These are phyloP conservation scores for Gryganskiella cystojenkinii DNA, from an alignment of 192 early-diverging fungal species.

Conservation along the genomic window DNA sequence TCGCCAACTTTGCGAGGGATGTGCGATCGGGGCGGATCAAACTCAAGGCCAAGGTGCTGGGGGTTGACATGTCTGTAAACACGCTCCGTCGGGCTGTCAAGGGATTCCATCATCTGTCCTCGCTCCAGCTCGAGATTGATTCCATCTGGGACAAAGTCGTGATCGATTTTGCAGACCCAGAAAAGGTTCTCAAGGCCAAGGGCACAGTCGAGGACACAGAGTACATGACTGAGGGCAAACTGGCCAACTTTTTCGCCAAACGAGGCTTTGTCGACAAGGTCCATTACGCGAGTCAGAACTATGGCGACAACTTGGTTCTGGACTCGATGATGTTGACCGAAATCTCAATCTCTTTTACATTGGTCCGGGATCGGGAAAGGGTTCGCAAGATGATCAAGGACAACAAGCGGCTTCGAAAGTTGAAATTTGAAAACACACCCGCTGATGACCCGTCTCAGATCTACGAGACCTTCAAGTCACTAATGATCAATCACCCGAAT, in stretches of 20 bases:
- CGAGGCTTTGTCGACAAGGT: neutral
- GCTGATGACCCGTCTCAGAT: constrained; percentile 13
- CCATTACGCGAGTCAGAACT: too few relatives aligned
- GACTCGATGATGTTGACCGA: too few relatives aligned
- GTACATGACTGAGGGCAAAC: neutral
- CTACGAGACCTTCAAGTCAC: constrained; percentile 8
- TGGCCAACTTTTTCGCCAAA: neutral
- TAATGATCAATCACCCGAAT: neutral
- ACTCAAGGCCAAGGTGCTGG: neutral
- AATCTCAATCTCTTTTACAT: too few relatives aligned
- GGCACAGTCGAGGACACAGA: neutral
- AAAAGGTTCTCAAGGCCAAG: neutral
- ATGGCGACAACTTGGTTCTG: too few relatives aligned
- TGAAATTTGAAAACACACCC: neutral
- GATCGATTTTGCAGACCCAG: neutral
- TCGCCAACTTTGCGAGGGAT: too few relatives aligned
- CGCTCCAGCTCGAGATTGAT: neutral
- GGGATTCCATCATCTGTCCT: neutral
- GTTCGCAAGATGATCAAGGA: constrained; percentile 26
- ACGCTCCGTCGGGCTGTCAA: constrained; percentile 1
- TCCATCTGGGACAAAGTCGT: neutral
- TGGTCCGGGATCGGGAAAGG: too few relatives aligned
- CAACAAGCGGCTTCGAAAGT: neutral
- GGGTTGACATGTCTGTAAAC: neutral
- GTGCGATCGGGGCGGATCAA: neutral